Conservation (phyloP, 345 rosid species). For the Populus davidiana region DNA sequence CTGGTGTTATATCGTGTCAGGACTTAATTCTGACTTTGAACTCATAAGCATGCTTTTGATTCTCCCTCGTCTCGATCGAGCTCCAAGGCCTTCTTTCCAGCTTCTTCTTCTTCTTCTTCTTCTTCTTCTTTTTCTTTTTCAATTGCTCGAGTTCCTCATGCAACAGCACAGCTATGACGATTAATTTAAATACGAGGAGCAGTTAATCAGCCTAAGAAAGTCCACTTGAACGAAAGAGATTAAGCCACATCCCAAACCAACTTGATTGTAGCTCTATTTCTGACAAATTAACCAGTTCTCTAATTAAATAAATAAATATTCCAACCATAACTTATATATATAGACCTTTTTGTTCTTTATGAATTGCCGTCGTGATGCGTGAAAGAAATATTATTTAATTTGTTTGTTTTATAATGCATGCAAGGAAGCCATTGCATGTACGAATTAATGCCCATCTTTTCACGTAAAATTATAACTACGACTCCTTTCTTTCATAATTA, state of each 20-base stretch:
- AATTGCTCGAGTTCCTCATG: too few relatives aligned
- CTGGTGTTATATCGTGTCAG: neutral
- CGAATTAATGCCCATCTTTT: neutral
- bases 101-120: too few relatives aligned
- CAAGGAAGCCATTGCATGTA: neutral
- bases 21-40: neutral
- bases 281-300: neutral
- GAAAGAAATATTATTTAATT: neutral
- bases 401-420: neutral
- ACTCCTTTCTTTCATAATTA: neutral
- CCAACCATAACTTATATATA: constrained; percentile 6
- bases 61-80: neutral
- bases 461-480: neutral
- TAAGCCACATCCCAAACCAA: neutral
- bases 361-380: neutral
- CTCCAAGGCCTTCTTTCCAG: neutral
- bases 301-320: constrained; percentile 3
- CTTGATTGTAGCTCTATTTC: neutral
- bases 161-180: too few relatives aligned
- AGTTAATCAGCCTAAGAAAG: constrained; percentile 22
- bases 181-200: constrained; percentile 11
- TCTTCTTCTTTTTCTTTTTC: too few relatives aligned
- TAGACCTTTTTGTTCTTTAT: neutral
- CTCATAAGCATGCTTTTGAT: too few relatives aligned
- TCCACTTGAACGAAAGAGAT: constrained; percentile 9